phyloP scores from a whole-genome alignment of 2,329 filamentous ascomycete species.

The Calycina herbarum region DNA sequence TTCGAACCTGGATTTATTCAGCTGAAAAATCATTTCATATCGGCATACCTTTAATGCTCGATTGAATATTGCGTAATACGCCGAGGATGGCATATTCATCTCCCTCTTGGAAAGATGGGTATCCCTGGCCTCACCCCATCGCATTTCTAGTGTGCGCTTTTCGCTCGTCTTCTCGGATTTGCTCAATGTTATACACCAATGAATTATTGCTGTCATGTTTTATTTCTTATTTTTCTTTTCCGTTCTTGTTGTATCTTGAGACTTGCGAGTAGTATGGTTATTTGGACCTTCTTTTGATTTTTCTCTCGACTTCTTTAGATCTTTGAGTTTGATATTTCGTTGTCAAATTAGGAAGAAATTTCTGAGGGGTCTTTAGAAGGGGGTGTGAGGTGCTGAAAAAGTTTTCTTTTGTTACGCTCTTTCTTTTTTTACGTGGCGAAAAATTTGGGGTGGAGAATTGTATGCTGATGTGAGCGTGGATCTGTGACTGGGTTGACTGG shows the following conservation, averaged over 20 bases:
- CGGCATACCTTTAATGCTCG: conserved; percentile 4
- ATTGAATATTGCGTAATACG: conserved; percentile 23
- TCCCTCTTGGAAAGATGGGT: conserved; percentile 12
- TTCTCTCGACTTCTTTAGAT: neutral
- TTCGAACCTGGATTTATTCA: neutral
- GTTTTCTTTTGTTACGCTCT: neutral
- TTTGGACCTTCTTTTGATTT: neutral
- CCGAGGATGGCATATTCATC: conserved; percentile 29
- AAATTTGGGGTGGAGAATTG: neutral
- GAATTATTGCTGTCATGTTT: neutral
- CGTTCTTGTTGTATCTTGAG: conserved; percentile 3
- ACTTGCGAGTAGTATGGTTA: neutral
- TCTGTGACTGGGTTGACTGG: neutral
- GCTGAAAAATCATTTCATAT: neutral
- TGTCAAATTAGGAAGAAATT: neutral
- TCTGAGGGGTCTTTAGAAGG: neutral
- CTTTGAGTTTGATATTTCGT: neutral
- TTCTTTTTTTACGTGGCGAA: neutral
- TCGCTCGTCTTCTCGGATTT: neutral
- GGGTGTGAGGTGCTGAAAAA: neutral
- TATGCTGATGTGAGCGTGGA: neutral
- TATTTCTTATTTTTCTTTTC: neutral
- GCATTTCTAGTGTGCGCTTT: conserved; percentile 2
- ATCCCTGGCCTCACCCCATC: conserved; percentile 29
- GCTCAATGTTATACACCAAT: neutral